Percentiles rank a stretch among this genome's conserved stretches.
phyloP scores from a whole-genome alignment of 1,284 basidiomycete genomes.

The Chalciporus piperatoides region DNA sequence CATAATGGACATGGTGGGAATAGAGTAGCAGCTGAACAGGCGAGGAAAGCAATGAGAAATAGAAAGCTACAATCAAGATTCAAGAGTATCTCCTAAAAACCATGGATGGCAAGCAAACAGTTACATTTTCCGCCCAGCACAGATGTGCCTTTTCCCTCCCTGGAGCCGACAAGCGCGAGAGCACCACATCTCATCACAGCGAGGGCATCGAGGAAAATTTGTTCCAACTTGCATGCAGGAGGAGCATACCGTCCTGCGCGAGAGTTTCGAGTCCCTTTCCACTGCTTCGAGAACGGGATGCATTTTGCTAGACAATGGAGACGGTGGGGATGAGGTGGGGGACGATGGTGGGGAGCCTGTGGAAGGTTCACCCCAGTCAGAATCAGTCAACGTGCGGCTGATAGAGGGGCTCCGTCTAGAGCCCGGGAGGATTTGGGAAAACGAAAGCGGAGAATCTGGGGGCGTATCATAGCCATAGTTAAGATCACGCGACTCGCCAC shows the following conservation, averaged over 20 bases:
- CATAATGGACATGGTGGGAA: background rate
- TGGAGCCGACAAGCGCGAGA: conserved; percentile 61
- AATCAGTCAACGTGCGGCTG: conserved; percentile 33
- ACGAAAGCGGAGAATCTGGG: conserved; percentile 33
- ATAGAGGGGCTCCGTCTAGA: conserved; percentile 34
- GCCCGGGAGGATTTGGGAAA: conserved; percentile 9
- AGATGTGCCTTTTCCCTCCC: conserved; percentile 49
- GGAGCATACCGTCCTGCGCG: conserved; percentile 44
- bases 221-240: conserved; percentile 54
- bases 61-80: background rate
- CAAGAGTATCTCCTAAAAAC: background rate
- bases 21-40: background rate
- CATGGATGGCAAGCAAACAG: background rate
- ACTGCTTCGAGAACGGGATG: conserved; percentile 51
- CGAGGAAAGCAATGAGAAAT: background rate
- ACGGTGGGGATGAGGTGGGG: conserved; percentile 15
- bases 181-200: conserved; percentile 65
- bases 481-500: conserved; percentile 5
- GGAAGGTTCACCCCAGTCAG: conserved; percentile 8
- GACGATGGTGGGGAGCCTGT: conserved; percentile 18
- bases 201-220: conserved; percentile 63
- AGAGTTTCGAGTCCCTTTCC: conserved; percentile 54
- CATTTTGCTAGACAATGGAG: conserved; percentile 27
- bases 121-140: conserved; percentile 24
- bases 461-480: conserved; percentile 28